phyloP scores from a whole-genome alignment of 164 flowering plant genomes.

The Magnolia sinica region DNA sequence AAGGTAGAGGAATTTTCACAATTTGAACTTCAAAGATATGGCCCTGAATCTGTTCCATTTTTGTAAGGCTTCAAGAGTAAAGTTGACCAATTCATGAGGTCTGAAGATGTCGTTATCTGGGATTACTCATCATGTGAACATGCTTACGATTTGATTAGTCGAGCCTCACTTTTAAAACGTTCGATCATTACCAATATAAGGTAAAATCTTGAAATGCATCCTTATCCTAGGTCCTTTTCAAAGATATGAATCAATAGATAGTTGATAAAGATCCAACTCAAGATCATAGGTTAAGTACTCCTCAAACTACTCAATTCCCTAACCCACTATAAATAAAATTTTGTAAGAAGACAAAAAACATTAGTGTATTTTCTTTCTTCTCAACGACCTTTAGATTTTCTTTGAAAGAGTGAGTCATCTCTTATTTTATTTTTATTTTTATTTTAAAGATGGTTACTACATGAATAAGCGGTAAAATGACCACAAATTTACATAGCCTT shows the following conservation, averaged over 20 bases:
- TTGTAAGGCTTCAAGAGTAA: constrained; percentile 60
- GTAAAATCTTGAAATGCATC: constrained; percentile 69
- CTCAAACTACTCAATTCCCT: constrained; percentile 26
- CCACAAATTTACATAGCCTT: too few species aligned
- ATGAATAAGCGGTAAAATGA: too few species aligned
- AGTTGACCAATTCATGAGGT: constrained; percentile 79
- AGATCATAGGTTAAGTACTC: constrained; percentile 52
- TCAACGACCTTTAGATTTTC: too few species aligned
- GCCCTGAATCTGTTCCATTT: constrained; percentile 31
- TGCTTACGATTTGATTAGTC: constrained; percentile 26
- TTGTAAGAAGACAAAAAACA: too few species aligned
- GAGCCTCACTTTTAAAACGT: constrained; percentile 58
- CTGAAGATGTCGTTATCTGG: constrained; percentile 49
- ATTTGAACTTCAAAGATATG: neutral
- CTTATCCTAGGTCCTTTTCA: constrained; percentile 72
- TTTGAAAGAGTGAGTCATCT: too few species aligned
- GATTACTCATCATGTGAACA: constrained; percentile 48
- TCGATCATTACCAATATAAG: constrained; percentile 13
- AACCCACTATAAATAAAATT: too few species aligned
- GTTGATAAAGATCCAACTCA: constrained; percentile 44
- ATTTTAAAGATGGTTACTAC: too few species aligned
- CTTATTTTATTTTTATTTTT: too few species aligned
- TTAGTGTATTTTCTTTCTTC: too few species aligned
- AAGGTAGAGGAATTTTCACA: neutral
- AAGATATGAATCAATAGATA: constrained; percentile 30